These are phyloP conservation scores for Backusella tarrabulga DNA, from an alignment of 192 early-diverging fungal genomes.

Conservation along the genomic window DNA sequence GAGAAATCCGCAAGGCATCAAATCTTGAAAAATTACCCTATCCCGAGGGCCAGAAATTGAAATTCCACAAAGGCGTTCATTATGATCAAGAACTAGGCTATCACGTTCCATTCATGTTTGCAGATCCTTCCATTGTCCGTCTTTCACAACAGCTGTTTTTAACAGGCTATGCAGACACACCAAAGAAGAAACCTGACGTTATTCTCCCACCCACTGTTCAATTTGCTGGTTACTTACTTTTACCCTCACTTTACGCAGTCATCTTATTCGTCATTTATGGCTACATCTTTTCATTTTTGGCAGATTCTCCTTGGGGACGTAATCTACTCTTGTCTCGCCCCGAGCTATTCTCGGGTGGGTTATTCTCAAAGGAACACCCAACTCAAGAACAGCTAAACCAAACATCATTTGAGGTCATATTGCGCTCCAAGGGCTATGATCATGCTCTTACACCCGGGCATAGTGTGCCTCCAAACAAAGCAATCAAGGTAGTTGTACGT, in stretches of 20 bases:
- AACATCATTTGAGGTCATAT: constrained; percentile 50
- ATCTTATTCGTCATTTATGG: constrained; percentile 19
- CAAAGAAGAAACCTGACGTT: constrained; percentile 35
- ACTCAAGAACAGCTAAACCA: constrained; percentile 52
- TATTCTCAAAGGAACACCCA: constrained; percentile 57
- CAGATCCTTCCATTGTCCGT: constrained; percentile 49
- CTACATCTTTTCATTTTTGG: constrained; percentile 45
- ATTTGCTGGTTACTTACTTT: constrained; percentile 59
- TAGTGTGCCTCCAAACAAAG: constrained; percentile 36
- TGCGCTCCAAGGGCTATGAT: constrained; percentile 55
- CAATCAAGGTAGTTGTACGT: constrained; percentile 49
- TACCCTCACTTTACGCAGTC: constrained; percentile 36
- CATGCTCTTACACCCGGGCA: background rate
- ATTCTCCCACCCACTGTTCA: constrained; percentile 49
- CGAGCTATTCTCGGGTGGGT: constrained; percentile 55
- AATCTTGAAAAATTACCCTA: constrained; percentile 42
- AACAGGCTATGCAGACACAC: constrained; percentile 37
- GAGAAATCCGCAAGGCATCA: constrained; percentile 42
- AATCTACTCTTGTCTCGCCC: constrained; percentile 57
- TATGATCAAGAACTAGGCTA: constrained; percentile 53
- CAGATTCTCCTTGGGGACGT: constrained; percentile 51
- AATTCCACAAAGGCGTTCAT: constrained; percentile 39
- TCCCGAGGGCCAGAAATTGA: constrained; percentile 45
- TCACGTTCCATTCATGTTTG: constrained; percentile 51
- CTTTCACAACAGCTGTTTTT: constrained; percentile 54